Evolutionary conservation across 2,329 filamentous ascomycete genomes (phyloP), one percentile per base, ranked within the genome.

Genomic region (Fusarium musae): DNA sequence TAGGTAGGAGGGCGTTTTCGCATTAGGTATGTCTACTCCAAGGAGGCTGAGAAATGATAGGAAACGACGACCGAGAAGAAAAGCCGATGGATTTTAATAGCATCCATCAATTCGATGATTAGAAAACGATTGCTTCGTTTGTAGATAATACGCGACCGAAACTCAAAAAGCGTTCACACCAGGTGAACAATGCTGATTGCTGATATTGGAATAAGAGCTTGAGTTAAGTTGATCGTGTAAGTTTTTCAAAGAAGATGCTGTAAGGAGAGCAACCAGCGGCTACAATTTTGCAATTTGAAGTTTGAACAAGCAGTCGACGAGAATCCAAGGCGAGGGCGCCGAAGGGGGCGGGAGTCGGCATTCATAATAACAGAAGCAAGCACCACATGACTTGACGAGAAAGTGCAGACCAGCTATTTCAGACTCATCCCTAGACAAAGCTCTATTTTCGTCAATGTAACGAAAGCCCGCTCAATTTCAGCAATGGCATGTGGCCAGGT

Each of bases 401-500:
- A 42, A 32, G 26, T 60, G 16, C 43, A n/a, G 39, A 32, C 39
- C 15, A 40, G 37, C 23, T 32, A 46, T 42, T 37, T 34, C n/a
- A 34, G 39, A 39, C 13, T 23, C 46, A 66, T 74, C 72, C 72
- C 72, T 74, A 34, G 70, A 54, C 44, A 34, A 59, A 19, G 32
- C 36, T 47, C 59, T 47, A 60, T 26, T 54, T 43, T 37, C 26
- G 23, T 28, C 17, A n/a, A 42, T 36, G 30, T 36, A 57, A 69
- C 58, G 13, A 37, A 58, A 61, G 52, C 30, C 23, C 37, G 56
- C 50, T 42, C 30, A 57, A 34, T 49, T 37, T 44, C 6, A 47
- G 42, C 40, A 47, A 63, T 66, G 72, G 72, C 61, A 75, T 74
- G 72, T 43, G 32, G 46, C 49, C 17, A 56, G 50, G 40, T 60